These are phyloP conservation scores for Gaeumannomyces tritici DNA, from an alignment of 2,329 filamentous ascomycete species.

Conservation along the genomic window DNA sequence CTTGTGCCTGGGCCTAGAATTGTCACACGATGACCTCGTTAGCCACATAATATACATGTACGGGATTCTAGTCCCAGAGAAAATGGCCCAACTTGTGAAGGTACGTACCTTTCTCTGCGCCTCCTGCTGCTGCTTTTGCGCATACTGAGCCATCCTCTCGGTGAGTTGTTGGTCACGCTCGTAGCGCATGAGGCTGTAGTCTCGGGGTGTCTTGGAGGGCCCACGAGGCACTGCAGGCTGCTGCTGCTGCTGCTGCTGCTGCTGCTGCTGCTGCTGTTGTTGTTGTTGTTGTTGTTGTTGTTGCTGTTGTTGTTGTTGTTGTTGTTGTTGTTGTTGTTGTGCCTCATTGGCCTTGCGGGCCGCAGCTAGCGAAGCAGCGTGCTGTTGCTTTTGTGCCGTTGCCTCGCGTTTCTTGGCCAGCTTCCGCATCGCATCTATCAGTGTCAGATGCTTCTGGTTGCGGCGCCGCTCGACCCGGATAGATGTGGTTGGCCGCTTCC, in stretches of 20 bases:
- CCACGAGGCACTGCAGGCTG: conserved; percentile 28
- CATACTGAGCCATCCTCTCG: conserved; percentile 47
- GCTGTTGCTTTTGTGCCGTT: conserved; percentile 75
- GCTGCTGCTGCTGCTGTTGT: too few relatives aligned
- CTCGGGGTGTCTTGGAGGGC: conserved; percentile 67
- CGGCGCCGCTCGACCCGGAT: conserved; percentile 78
- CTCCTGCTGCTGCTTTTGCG: conserved; percentile 55
- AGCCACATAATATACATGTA: conserved; percentile 9
- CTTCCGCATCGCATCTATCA: conserved; percentile 94
- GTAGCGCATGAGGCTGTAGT: conserved; percentile 83
- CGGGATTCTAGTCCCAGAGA: not conserved
- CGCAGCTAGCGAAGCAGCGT: conserved; percentile 64
- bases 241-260: conserved; percentile 4
- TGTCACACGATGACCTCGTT: not conserved
- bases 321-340: conserved; percentile 4
- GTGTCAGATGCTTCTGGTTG: conserved; percentile 74
- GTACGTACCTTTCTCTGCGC: conserved; percentile 41
- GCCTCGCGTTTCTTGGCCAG: conserved; percentile 90
- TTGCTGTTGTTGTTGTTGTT: conserved; percentile 1
- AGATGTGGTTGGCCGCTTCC: conserved; percentile 66
- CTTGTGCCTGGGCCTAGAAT: not conserved
- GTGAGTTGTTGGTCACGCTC: conserved; percentile 68
- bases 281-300: conserved; percentile 4
- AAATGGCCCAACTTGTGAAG: not conserved
- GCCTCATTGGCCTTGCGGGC: conserved; percentile 72